These are phyloP conservation scores for Pneumocystis canis DNA, from an alignment of 1,139 yeast genomes.

Conservation along the genomic window DNA sequence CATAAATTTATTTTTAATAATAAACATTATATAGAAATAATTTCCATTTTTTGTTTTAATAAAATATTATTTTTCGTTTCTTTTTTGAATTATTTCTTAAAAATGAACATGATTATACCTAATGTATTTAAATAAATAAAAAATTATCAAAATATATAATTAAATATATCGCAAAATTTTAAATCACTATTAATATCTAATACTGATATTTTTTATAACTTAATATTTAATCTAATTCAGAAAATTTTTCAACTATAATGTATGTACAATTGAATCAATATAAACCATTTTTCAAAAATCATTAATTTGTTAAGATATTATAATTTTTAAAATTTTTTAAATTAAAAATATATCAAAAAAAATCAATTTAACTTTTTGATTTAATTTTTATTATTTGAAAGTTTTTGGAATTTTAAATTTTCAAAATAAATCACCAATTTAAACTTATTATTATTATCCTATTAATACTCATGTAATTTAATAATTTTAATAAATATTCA, in stretches of 20 bases:
- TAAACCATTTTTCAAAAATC: no score
- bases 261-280: no score
- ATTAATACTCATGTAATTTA: constrained; percentile 39
- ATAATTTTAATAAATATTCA: constrained; percentile 30
- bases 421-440: no score
- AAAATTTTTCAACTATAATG: no score
- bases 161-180: constrained; percentile 31
- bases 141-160: constrained; percentile 25
- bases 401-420: no score
- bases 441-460: constrained; percentile 43
- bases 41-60: constrained; percentile 21
- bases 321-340: no score
- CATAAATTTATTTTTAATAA: constrained; percentile 17
- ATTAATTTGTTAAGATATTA: no score
- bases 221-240: no score
- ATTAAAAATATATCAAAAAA: no score
- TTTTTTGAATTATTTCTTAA: constrained; percentile 17
- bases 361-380: no score
- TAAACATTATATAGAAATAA: constrained; percentile 20
- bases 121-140: constrained; percentile 22
- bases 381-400: no score
- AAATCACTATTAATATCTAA: constrained; percentile 38
- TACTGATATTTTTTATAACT: constrained; percentile 16
- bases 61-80: constrained; percentile 17
- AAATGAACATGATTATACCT: constrained; percentile 5